A percentile compares a stretch with the other conserved stretches of the same genome.
phyloP scores from a whole-genome alignment of 177 flowering plant species.

The Vitis hybrid region DNA sequence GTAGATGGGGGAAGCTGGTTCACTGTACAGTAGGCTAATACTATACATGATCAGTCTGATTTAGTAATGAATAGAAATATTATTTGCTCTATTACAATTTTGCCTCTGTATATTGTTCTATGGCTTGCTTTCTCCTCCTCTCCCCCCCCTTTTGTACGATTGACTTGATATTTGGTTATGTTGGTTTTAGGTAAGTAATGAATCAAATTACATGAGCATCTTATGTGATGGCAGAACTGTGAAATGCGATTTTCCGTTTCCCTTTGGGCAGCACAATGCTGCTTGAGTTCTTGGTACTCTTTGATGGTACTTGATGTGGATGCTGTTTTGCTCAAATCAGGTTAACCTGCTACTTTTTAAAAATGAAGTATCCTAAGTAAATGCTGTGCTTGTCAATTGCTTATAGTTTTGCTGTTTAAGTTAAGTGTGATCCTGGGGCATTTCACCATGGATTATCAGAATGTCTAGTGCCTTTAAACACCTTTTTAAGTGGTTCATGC shows the following conservation, averaged over 20 bases:
- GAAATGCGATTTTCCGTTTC: too few species aligned
- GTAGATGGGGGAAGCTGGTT: not conserved
- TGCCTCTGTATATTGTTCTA: constrained; percentile 11
- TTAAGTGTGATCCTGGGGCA: not conserved
- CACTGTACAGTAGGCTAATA: constrained; percentile 18
- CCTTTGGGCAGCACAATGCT: too few species aligned
- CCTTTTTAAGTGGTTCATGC: too few species aligned
- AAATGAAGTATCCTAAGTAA: too few species aligned
- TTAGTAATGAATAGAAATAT: constrained; percentile 5
- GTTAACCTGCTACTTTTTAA: not conserved
- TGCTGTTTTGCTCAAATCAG: not conserved
- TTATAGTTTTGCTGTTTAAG: too few species aligned
- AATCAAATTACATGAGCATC: not conserved
- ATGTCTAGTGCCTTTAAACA: not conserved
- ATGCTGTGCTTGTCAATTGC: too few species aligned
- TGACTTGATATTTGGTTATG: not conserved
- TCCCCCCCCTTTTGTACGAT: too few species aligned
- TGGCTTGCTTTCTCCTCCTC: not conserved
- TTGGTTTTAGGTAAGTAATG: not conserved
- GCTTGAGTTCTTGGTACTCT: too few species aligned
- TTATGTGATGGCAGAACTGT: too few species aligned
- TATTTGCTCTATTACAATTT: not conserved
- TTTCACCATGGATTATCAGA: not conserved
- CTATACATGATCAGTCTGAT: constrained; percentile 6
- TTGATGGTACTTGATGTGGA: too few species aligned